These are phyloP conservation scores for Penicillium nucicola DNA, from an alignment of 495 filamentous ascomycete species.

Conservation along the genomic window DNA sequence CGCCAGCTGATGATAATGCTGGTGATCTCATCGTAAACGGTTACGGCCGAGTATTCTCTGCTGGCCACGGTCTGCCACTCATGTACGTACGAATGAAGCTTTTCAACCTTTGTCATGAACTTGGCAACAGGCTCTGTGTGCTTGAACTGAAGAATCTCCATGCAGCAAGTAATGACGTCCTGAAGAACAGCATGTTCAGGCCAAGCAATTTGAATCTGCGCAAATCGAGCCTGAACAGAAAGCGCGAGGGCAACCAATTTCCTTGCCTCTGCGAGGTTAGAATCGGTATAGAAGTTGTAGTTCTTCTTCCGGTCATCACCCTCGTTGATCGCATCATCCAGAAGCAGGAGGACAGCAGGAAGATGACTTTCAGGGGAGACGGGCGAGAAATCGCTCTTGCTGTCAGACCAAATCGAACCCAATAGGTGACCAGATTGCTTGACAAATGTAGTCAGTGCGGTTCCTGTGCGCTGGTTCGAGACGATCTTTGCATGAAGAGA, in stretches of 20 bases:
- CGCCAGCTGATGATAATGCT: constrained; percentile 79
- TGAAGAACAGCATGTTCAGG: constrained; percentile 71
- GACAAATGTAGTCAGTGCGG: constrained; percentile 31
- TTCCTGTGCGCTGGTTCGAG: constrained; percentile 22
- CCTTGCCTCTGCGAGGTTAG: constrained; percentile 69
- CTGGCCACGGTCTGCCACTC: constrained; percentile 94
- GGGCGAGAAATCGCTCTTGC: constrained; percentile 27
- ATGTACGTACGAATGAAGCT: constrained; percentile 73
- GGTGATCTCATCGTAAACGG: constrained; percentile 72
- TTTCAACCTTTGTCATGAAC: constrained; percentile 78
- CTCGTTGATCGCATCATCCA: constrained; percentile 56
- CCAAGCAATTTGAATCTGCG: constrained; percentile 64
- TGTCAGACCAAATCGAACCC: constrained; percentile 37
- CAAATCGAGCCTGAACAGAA: constrained; percentile 64
- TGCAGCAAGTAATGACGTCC: constrained; percentile 72
- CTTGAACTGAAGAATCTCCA: constrained; percentile 67
- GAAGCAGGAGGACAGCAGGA: constrained; percentile 60
- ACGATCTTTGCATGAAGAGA: constrained; percentile 53
- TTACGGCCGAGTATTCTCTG: constrained; percentile 64
- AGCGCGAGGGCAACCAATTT: constrained; percentile 65
- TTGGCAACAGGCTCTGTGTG: constrained; percentile 85
- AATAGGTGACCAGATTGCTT: constrained; percentile 38
- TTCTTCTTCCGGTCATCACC: constrained; percentile 27
- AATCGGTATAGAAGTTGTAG: constrained; percentile 88
- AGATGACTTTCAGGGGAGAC: constrained; percentile 52